Evolutionary conservation across 805 yeast species (phyloP).

Genomic region (Wickerhamomyces rabaulensis): DNA sequence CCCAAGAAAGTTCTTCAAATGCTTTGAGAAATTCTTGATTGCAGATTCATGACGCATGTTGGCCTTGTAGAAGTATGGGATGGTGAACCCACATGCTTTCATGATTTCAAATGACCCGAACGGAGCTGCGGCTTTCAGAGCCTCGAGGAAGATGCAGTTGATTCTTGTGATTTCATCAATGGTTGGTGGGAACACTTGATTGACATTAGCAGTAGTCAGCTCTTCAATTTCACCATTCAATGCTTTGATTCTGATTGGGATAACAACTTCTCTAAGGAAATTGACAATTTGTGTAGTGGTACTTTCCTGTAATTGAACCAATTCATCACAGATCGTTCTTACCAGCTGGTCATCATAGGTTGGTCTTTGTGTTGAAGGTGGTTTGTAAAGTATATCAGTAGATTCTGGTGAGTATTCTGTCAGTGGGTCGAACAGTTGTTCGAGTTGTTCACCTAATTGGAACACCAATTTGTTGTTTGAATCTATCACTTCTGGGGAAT

Average conservation of each 20-base stretch:
- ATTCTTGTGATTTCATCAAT: conserved; percentile 90
- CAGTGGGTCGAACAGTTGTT: conserved; percentile 83
- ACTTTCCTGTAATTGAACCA: conserved; percentile 66
- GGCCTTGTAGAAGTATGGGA: conserved; percentile 90
- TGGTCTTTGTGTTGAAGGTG: conserved; percentile 38
- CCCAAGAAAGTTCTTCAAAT: conserved; percentile 37
- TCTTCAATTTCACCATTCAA: conserved; percentile 48
- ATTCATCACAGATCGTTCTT: conserved; percentile 56
- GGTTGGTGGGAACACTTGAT: conserved; percentile 87
- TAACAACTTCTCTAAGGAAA: conserved; percentile 70
- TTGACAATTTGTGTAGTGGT: conserved; percentile 64
- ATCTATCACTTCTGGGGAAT: conserved; percentile 45
- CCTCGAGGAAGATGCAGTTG: conserved; percentile 77
- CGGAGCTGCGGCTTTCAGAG: conserved; percentile 60
- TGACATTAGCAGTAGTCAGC: conserved; percentile 59
- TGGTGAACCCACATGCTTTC: conserved; percentile 72
- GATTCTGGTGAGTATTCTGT: conserved; percentile 90
- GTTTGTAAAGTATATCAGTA: conserved; percentile 62
- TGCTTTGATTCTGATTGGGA: conserved; percentile 71
- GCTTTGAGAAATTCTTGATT: conserved; percentile 53
- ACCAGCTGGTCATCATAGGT: conserved; percentile 34
- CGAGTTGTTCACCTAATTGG: conserved; percentile 78
- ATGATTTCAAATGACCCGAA: conserved; percentile 73
- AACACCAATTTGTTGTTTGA: conserved; percentile 73
- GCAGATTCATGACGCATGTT: conserved; percentile 94